Base-by-base conservation (phyloP, 2,329 filamentous ascomycete genomes). In the Pseudogymnoascus sp. region DNA sequence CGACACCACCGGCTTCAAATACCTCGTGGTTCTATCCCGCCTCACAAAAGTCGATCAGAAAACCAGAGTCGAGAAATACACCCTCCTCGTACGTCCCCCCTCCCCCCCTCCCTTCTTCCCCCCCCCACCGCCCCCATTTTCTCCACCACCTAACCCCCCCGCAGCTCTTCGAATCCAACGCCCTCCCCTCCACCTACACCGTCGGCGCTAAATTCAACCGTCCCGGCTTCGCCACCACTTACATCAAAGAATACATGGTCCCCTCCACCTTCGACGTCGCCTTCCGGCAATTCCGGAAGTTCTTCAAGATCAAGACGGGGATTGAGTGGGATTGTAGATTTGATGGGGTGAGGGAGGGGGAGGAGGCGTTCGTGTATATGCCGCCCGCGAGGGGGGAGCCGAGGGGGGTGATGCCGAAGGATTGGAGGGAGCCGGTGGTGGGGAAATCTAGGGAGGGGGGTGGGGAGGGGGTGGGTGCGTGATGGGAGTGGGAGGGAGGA, bases 161-260 rank as follows among this genome's bases (percentile, higher is more conserved):
- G n/a, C 66, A 91, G 87, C 78, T 93, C 61, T 90, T 85, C 76
- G 84, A 91, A 73, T 88, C 86, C 4, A 79, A 84, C 65, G 76
- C 80, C 10, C 74, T 76, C 12, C 87, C 87, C 0, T 78, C 77
- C 64, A 80, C 83, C 0, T 92, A 90, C 75, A 82, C 80, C 67
- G 83, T 84, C 54, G 82, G 82, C 6, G 80, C 79, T 57, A 83
- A 83, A 62, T 76, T 77, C 64, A 74, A 69, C 31, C 71, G 66
- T 10, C 71, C 71, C 0, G 29, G 54, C 18, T 2, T 7, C n/a
- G 68, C 68, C 8, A 67, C 73, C 1, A 70, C 77, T 10, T 70
- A 75, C 10, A 68, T 77, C 2, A 75, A 75, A 37, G 68, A 77
- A 14, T 69, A 69, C 31, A 37, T 39, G 64, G 75, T 77, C 0